Evolutionary conservation across 2,329 filamentous ascomycete genomes (phyloP).

Genomic region (Aspergillus caelatus): DNA sequence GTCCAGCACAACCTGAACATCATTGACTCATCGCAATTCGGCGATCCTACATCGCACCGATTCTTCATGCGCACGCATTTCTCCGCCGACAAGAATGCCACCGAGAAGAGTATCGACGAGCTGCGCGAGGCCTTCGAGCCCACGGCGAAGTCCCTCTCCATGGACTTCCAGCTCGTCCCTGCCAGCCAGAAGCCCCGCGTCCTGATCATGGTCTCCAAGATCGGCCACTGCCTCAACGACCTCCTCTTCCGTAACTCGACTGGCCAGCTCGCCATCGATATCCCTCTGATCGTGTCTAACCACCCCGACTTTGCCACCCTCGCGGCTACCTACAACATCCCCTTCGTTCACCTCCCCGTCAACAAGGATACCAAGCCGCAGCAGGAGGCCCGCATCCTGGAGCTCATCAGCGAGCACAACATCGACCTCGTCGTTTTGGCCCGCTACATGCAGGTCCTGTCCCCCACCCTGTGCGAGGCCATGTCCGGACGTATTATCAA

Average conservation of each 20-base stretch:
- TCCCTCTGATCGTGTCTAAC: conserved; percentile 80
- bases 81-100: conserved; percentile 49
- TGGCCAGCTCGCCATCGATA: conserved; percentile 72
- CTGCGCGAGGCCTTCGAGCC: conserved; percentile 60
- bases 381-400: conserved; percentile 72
- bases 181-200: conserved; percentile 71
- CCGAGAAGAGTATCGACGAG: conserved; percentile 47
- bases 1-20: conserved; percentile 76
- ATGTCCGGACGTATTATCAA: conserved; percentile 91
- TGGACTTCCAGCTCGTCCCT: conserved; percentile 73
- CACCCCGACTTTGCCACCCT: conserved; percentile 73
- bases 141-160: conserved; percentile 65
- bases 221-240: conserved; percentile 83
- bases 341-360: conserved; percentile 80
- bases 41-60: conserved; percentile 70
- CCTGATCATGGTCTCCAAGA: conserved; percentile 88
- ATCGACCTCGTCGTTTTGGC: conserved; percentile 81
- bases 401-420: conserved; percentile 67
- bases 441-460: conserved; percentile 86
- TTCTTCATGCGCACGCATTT: conserved; percentile 93
- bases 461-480: conserved; percentile 70
- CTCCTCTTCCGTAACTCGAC: conserved; percentile 77
- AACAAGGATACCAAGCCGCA: conserved; percentile 74
- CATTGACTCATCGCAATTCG: conserved; percentile 82
- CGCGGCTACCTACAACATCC: conserved; percentile 72